Base-by-base conservation (phyloP, 306 rosid genomes). In the Quercus alba region DNA sequence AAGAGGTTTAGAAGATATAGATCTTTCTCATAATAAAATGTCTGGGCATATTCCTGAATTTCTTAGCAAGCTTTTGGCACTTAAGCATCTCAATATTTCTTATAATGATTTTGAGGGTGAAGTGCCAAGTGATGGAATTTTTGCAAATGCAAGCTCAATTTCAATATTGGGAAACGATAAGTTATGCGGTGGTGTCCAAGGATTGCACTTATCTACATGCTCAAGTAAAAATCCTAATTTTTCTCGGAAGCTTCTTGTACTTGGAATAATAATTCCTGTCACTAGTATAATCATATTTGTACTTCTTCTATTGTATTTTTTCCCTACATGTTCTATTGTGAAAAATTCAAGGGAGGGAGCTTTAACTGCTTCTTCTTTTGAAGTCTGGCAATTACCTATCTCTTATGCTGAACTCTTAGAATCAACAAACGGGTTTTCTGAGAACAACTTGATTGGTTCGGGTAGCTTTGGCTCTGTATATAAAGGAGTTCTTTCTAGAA, bases 401-500 rank as follows among this genome's bases (percentile, higher is more conserved):
- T 82, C 91, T 30, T 87, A 85, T 73, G 63, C 70, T 1, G 82
- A 82, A 30, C 75, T 85, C 13, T 31, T 6, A 1, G 73, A 70
- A 49, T 78, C 81, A 57, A 83, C 89, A 4, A 76, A 78, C 1
- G 82, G 85, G 3, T 88, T 88, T 77, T 83, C 87, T 2, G 7
- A 17, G 3, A 80, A 72, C 25, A 85, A 85, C 38, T 23, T 88
- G 63, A 77, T 87, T 31, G 87, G 87, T 15, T 70, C 41, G 1
- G 85, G 88, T 77, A 80, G 84, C 57, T 87, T 85, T 76, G 84
- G 87, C 67, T 81, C 74, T 64, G 83, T 83, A 3, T 86, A 86
- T 55, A 86, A 81, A 78, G 89, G 87, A 70, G 81, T 35, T 5
- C 79, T 86, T 51, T 10, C 78, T 31, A 5, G 38, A 0, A 77